These are phyloP conservation scores for Aspergillus nanangensis DNA, from an alignment of 495 filamentous ascomycete species.

Conservation along the genomic window DNA sequence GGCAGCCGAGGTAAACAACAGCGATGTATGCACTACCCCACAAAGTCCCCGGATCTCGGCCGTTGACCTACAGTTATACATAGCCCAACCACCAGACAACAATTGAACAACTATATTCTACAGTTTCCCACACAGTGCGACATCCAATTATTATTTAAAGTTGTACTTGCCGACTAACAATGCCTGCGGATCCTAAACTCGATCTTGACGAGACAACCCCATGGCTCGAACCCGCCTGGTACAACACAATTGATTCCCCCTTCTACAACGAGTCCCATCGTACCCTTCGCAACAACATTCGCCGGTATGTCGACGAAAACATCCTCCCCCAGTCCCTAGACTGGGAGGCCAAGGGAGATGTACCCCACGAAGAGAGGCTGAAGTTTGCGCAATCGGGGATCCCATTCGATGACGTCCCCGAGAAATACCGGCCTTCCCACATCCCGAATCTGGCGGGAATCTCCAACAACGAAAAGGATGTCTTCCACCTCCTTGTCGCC, in stretches of 20 bases:
- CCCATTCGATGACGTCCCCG: not conserved
- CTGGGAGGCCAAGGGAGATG: not conserved
- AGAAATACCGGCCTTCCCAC: not conserved
- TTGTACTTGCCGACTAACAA: no score
- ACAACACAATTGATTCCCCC: not conserved
- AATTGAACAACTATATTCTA: no score
- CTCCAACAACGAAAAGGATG: not conserved
- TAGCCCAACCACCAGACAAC: no score
- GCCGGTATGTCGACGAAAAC: not conserved
- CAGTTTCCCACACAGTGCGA: no score
- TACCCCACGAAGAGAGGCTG: not conserved
- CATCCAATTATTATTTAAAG: no score
- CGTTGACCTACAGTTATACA: no score
- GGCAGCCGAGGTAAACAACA: no score
- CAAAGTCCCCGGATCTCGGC: no score
- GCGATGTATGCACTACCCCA: no score
- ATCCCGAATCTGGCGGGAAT: not conserved
- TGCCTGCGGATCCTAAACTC: not conserved
- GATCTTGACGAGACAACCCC: not conserved
- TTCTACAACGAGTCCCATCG: constrained; percentile 1
- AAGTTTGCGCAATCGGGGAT: not conserved
- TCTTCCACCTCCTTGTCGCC: not conserved
- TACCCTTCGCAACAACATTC: not conserved
- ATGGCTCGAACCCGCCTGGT: not conserved
- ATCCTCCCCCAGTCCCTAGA: not conserved